A percentile compares a stretch with the other conserved stretches of the same genome.
Evolutionary conservation across 129 eudicot genomes (phyloP).

Genomic region (Flaveria robusta): DNA sequence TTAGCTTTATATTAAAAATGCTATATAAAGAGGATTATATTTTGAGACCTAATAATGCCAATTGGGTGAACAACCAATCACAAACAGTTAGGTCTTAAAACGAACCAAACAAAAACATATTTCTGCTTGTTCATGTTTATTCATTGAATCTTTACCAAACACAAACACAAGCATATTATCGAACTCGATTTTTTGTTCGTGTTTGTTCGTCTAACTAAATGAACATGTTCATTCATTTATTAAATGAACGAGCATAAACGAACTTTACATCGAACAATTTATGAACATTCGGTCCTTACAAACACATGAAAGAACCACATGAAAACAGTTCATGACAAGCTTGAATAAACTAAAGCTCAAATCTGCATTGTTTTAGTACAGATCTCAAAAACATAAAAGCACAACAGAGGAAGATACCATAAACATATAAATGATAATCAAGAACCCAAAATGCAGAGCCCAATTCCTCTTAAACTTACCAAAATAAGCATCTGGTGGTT

Average conservation of each 20-base stretch:
- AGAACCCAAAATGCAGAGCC: slow-evolving; percentile 85
- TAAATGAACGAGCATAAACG: no score
- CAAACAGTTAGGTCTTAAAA: neutral
- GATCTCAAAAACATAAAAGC: slow-evolving; percentile 56
- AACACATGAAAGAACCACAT: neutral
- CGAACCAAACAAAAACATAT: no score
- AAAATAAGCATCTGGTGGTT: slow-evolving; percentile 90
- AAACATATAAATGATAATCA: slow-evolving; percentile 69
- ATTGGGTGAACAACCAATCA: neutral
- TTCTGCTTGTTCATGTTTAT: no score
- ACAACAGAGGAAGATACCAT: slow-evolving; percentile 88
- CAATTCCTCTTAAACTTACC: slow-evolving; percentile 93
- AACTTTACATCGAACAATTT: no score
- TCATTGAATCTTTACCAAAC: no score
- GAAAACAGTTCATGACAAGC: neutral
- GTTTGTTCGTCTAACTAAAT: no score
- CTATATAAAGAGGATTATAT: neutral
- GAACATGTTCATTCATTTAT: no score
- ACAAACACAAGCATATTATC: no score
- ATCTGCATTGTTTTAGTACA: slow-evolving; percentile 26
- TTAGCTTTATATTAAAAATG: neutral
- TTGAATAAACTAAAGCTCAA: slow-evolving; percentile 28
- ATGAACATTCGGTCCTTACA: no score
- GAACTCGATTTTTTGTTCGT: no score
- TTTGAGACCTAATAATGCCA: neutral